A percentile compares a stretch with the other conserved stretches of the same genome.
These are phyloP conservation scores for Abrus pulchellus DNA, from an alignment of 306 rosid species.

Conservation along the genomic window DNA sequence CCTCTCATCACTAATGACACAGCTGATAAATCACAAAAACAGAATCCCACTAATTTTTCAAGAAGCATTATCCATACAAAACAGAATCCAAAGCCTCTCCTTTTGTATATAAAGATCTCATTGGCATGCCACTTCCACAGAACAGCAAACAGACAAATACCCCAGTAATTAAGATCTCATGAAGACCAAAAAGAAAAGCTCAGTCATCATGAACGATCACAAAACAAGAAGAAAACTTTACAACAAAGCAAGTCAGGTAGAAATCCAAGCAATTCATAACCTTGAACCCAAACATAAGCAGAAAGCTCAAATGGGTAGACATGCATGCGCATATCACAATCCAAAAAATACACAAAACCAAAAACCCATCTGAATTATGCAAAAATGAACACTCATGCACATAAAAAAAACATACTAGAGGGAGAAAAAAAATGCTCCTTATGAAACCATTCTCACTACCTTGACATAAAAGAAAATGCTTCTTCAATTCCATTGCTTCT, in stretches of 20 bases:
- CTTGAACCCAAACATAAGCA: constrained; percentile 39
- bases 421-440: background rate
- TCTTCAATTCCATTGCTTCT: constrained; percentile 26
- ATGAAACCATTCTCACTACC: constrained; percentile 48
- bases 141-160: constrained; percentile 49
- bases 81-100: background rate
- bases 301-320: constrained; percentile 45
- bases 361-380: constrained; percentile 23
- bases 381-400: constrained; percentile 42
- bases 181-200: constrained; percentile 33
- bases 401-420: background rate
- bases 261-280: constrained; percentile 35
- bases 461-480: constrained; percentile 44
- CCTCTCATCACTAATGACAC: background rate
- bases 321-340: constrained; percentile 64
- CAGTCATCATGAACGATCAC: background rate
- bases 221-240: constrained; percentile 33
- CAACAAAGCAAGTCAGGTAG: constrained; percentile 12
- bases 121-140: constrained; percentile 37
- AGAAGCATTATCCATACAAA: constrained; percentile 22
- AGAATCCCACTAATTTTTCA: constrained; percentile 24
- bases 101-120: constrained; percentile 33
- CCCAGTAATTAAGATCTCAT: constrained; percentile 46
- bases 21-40: constrained; percentile 17
- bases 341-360: constrained; percentile 2